Percentiles rank a stretch among this genome's conserved stretches.
These are phyloP conservation scores for Tulasnella calospora DNA, from an alignment of 768 basidiomycete species.

Conservation along the genomic window DNA sequence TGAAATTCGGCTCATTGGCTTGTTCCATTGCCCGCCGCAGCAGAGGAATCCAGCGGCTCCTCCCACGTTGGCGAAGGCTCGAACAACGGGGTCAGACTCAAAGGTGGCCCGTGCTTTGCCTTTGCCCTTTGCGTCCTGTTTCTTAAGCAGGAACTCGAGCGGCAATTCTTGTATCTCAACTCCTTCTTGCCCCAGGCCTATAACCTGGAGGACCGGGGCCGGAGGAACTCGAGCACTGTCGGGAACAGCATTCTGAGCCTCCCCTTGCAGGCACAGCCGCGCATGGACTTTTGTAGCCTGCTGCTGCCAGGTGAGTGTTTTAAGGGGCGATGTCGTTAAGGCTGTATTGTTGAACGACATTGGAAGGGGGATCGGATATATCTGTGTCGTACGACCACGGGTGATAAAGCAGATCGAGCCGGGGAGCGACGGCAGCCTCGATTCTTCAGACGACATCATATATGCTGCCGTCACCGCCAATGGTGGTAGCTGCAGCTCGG, in stretches of 20 bases:
- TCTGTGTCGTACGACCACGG: constrained; percentile 13
- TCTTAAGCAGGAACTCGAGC: constrained; percentile 44
- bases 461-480: constrained; percentile 27
- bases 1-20: constrained; percentile 16
- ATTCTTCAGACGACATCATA: constrained; percentile 30
- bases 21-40: constrained; percentile 49
- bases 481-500: constrained; percentile 46
- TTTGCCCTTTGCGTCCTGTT: constrained; percentile 37
- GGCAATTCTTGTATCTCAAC: constrained; percentile 69
- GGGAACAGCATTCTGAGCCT: neutral
- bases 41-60: constrained; percentile 56
- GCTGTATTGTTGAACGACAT: constrained; percentile 2
- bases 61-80: constrained; percentile 60
- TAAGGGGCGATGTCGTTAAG: constrained; percentile 29
- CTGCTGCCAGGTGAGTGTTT: constrained; percentile 9
- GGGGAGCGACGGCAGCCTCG: constrained; percentile 63
- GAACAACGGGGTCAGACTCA: constrained; percentile 44
- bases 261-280: neutral
- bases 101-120: constrained; percentile 41
- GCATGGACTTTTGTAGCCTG: constrained; percentile 12
- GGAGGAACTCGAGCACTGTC: neutral
- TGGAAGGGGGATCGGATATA: constrained; percentile 16
- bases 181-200: constrained; percentile 65
- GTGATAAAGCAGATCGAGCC: constrained; percentile 49
- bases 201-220: constrained; percentile 56